A percentile compares a stretch with the other conserved stretches of the same genome.
phyloP scores from a whole-genome alignment of 169 alveolate species.

The Neospora caninum region DNA sequence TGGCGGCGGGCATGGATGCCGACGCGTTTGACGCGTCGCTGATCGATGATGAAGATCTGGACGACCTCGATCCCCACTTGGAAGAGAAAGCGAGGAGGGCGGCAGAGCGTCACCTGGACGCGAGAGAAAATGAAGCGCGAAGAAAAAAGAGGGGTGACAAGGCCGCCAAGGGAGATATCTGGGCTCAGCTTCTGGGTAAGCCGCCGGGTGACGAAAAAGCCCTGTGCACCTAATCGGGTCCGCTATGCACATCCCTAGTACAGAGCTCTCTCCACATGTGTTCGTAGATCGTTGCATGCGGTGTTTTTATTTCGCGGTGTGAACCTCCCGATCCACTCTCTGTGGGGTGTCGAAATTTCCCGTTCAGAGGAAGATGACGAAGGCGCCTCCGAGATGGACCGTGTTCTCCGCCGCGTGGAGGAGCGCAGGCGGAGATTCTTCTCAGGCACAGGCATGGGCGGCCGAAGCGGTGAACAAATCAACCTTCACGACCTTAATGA shows the following conservation, averaged over 20 bases:
- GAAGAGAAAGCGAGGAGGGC: conserved; percentile 33
- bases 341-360: not conserved
- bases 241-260: not conserved
- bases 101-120: conserved; percentile 31
- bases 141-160: not conserved
- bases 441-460: not conserved
- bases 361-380: conserved; percentile 34
- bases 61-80: not conserved
- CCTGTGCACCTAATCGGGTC: too few species aligned
- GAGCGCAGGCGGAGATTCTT: not conserved
- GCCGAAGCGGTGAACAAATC: not conserved
- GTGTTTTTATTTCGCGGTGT: not conserved
- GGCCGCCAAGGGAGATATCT: conserved; percentile 4
- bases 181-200: conserved; percentile 41
- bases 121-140: conserved; percentile 22
- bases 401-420: not conserved
- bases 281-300: not conserved
- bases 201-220: not conserved
- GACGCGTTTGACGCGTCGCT: conserved; percentile 36
- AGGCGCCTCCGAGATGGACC: conserved; percentile 33
- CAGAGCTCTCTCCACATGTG: not conserved
- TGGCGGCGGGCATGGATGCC: conserved; percentile 41
- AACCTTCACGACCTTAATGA: conserved; percentile 15
- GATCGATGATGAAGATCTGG: conserved; percentile 23
- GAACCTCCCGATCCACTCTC: not conserved